phyloP scores from a whole-genome alignment of 169 alveolate species.

The Plasmodium berghei region DNA sequence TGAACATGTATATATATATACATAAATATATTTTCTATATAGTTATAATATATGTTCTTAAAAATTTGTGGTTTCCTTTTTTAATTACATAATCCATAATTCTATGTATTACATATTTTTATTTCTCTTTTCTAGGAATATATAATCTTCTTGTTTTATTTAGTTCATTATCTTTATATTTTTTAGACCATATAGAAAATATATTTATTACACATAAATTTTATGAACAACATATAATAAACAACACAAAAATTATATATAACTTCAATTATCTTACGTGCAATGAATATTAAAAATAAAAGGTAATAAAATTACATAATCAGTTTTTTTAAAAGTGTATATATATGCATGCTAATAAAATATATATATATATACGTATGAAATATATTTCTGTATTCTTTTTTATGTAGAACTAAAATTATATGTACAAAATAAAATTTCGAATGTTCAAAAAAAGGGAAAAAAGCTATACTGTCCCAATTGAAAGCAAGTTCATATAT shows the following conservation, averaged over 20 bases:
- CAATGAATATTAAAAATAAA: background rate
- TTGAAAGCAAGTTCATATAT: background rate
- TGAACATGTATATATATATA: background rate
- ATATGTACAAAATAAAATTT: background rate
- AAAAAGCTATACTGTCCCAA: background rate
- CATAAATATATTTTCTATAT: background rate
- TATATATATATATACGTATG: background rate
- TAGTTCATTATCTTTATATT: background rate
- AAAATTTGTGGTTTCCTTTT: background rate
- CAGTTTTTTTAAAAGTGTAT: background rate
- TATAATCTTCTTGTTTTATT: background rate
- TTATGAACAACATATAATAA: background rate
- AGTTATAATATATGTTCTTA: no score
- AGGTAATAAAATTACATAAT: conserved; percentile 1
- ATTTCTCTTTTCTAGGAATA: background rate
- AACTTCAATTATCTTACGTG: background rate
- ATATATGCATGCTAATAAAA: background rate
- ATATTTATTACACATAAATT: background rate
- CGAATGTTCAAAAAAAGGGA: background rate
- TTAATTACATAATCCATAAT: background rate
- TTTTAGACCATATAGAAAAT: background rate
- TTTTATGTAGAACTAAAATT: background rate
- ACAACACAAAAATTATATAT: conserved; percentile 5
- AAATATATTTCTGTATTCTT: background rate
- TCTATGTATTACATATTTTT: background rate